Percentiles rank a stretch among this genome's conserved stretches.
phyloP scores from a whole-genome alignment of 2,329 filamentous ascomycete genomes.

The Fusarium multiceps region DNA sequence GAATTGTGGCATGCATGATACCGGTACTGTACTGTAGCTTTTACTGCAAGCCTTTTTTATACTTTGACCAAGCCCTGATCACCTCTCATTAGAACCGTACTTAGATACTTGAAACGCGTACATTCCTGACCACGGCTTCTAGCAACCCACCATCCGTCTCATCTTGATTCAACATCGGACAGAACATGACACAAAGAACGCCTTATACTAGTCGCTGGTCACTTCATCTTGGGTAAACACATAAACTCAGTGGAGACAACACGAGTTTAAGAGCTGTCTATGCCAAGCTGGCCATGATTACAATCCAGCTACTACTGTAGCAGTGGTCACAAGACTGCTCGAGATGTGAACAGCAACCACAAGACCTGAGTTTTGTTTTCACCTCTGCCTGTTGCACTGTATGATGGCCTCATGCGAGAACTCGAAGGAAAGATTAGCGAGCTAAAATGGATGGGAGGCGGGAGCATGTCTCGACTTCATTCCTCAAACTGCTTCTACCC shows the following conservation, averaged over 20 bases:
- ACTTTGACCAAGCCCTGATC: slow-evolving; percentile 3
- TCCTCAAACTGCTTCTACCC: slow-evolving; percentile 25
- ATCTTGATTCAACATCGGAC: slow-evolving; percentile 6
- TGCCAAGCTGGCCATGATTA: neutral
- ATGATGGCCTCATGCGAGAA: neutral
- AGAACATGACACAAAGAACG: neutral
- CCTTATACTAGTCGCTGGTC: neutral
- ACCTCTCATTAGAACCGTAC: slow-evolving; percentile 16
- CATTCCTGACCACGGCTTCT: slow-evolving; percentile 24
- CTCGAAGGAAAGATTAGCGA: neutral
- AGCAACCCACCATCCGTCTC: slow-evolving; percentile 20
- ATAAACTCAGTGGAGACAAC: neutral
- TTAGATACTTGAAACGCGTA: slow-evolving; percentile 26
- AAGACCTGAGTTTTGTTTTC: neutral
- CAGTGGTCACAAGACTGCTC: neutral
- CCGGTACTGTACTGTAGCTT: neutral
- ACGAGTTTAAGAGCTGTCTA: neutral
- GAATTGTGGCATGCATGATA: slow-evolving; percentile 2
- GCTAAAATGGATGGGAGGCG: neutral
- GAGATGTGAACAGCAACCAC: neutral
- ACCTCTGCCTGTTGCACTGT: neutral
- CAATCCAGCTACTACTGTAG: neutral
- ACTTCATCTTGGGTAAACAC: neutral
- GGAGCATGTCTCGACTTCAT: slow-evolving; percentile 1
- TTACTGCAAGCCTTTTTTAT: neutral